Evolutionary conservation across 495 filamentous ascomycete genomes (phyloP).

Genomic region (Xylaria bambusicola): DNA sequence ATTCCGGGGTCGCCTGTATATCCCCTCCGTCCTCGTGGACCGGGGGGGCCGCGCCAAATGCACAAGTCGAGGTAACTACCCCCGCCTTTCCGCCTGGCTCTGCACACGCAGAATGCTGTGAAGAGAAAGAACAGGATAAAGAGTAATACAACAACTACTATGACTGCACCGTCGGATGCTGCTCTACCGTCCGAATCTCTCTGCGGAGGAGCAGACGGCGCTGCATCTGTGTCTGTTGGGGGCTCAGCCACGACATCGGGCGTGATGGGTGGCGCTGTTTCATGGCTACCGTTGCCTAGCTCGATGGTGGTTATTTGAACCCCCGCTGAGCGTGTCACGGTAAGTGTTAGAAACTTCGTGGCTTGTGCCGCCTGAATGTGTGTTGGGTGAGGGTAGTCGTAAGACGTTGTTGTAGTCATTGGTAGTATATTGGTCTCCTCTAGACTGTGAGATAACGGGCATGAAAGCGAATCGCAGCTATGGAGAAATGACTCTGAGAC

Average conservation of each 20-base stretch:
- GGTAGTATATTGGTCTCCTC: too few species aligned
- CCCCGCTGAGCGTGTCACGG: neutral
- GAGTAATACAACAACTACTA: conserved; percentile 13
- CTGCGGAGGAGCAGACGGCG: neutral
- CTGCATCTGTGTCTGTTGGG: neutral
- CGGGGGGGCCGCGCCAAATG: neutral
- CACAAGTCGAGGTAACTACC: neutral
- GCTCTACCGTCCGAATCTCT: neutral
- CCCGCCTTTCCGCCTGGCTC: neutral
- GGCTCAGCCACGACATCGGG: neutral
- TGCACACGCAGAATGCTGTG: neutral
- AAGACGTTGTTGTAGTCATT: neutral
- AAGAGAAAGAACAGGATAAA: conserved; percentile 12
- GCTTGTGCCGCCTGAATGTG: neutral
- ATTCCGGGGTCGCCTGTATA: neutral
- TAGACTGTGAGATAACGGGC: neutral
- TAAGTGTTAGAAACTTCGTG: conserved; percentile 8
- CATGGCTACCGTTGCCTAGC: conserved; percentile 7
- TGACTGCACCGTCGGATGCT: conserved; percentile 3
- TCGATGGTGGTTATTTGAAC: conserved; percentile 10
- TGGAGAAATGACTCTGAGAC: too few species aligned
- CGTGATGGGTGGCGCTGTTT: neutral
- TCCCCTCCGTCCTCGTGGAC: conserved; percentile 4
- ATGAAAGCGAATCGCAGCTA: neutral
- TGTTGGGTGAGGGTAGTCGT: too few species aligned